Conservation (phyloP, 257 asterid genomes). For the Penstemon davidsonii region DNA sequence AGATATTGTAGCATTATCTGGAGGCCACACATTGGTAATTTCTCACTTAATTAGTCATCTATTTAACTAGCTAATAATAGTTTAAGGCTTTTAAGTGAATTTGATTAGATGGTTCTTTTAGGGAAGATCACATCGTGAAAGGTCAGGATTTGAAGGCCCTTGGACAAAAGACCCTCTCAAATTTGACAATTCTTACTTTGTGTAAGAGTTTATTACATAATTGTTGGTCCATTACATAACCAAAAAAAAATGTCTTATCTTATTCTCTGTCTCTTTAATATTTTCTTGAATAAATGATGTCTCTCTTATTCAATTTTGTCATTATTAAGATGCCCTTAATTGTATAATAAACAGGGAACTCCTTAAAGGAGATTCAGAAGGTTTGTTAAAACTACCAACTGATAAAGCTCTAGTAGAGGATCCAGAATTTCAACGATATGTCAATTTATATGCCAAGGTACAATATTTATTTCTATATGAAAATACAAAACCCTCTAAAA, state of each 20-base stretch:
- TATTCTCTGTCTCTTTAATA: too few species aligned
- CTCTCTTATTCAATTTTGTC: too few species aligned
- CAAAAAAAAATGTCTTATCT: too few species aligned
- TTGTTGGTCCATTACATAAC: too few species aligned
- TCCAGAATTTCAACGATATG: conserved; percentile 52
- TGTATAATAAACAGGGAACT: conserved; percentile 51
- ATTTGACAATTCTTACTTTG: conserved; percentile 81
- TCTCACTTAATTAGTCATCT: neutral
- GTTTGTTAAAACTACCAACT: conserved; percentile 73
- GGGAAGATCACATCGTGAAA: conserved; percentile 86
- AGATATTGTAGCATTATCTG: conserved; percentile 83
- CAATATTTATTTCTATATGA: neutral
- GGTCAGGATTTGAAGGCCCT: conserved; percentile 91
- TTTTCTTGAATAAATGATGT: too few species aligned
- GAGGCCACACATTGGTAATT: conserved; percentile 85
- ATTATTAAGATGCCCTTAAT: too few species aligned
- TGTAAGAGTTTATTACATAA: conserved; percentile 41
- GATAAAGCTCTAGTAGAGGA: conserved; percentile 74
- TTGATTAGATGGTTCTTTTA: conserved; percentile 23
- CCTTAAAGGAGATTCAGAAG: conserved; percentile 64
- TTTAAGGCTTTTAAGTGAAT: neutral
- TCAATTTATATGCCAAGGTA: conserved; percentile 71
- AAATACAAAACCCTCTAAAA: neutral
- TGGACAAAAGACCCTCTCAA: conserved; percentile 84
- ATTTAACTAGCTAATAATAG: neutral